A percentile compares a stretch with the other conserved stretches of the same genome.
Evolutionary conservation across 2,329 filamentous ascomycete species (phyloP).

Genomic region (Pseudogymnoascus sp.): DNA sequence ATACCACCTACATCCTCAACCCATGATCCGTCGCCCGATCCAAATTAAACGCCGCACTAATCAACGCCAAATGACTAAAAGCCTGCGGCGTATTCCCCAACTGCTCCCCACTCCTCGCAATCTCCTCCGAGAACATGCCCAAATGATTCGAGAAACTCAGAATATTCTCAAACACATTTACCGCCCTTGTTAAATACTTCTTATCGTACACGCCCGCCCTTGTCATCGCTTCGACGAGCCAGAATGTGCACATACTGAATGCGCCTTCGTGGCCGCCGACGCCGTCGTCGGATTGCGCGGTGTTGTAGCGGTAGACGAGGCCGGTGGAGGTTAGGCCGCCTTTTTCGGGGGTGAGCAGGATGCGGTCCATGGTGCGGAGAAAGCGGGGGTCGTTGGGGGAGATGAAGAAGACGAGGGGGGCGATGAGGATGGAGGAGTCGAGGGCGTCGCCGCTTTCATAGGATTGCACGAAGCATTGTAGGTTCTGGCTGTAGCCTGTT

Average conservation of each 20-base stretch:
- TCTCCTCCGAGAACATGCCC: conserved; percentile 74
- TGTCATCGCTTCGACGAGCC: conserved; percentile 72
- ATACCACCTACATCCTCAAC: not conserved
- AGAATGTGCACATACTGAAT: conserved; percentile 77
- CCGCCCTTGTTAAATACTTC: conserved; percentile 54
- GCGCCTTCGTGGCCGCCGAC: conserved; percentile 69
- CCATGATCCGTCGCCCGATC: conserved; percentile 41
- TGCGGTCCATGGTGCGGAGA: conserved; percentile 62
- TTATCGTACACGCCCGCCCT: conserved; percentile 57
- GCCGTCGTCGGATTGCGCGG: conserved; percentile 60
- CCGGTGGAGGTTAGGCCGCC: conserved; percentile 69
- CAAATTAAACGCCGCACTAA: conserved; percentile 72
- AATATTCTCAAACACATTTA: conserved; percentile 72
- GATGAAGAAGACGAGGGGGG: conserved; percentile 73
- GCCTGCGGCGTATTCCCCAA: conserved; percentile 74
- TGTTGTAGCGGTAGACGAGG: conserved; percentile 69
- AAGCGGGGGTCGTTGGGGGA: conserved; percentile 71
- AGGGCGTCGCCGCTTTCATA: conserved; percentile 65
- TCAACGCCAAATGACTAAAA: conserved; percentile 67
- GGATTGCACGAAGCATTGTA: conserved; percentile 66
- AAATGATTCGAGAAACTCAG: conserved; percentile 69
- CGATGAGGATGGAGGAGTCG: conserved; percentile 69
- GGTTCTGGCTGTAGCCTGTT: conserved; percentile 59
- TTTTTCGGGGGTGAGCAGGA: conserved; percentile 65
- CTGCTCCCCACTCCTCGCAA: conserved; percentile 66